These are phyloP conservation scores for Talaromyces thailandensis DNA, from an alignment of 495 filamentous ascomycete genomes.

Conservation along the genomic window DNA sequence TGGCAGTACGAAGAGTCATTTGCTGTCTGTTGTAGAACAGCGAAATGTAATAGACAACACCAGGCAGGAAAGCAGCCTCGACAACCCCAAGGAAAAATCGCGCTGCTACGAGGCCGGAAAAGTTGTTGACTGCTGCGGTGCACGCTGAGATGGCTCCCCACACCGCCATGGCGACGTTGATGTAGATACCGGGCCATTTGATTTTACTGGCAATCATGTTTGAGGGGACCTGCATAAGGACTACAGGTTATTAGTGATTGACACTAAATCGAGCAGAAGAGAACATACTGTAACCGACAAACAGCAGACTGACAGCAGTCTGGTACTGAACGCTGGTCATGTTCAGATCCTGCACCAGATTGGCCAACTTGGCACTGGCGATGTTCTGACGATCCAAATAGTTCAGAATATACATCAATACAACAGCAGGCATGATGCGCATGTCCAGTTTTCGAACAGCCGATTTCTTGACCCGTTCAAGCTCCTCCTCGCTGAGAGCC, in stretches of 20 bases:
- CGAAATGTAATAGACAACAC: conserved; percentile 89
- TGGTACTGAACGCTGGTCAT: conserved; percentile 61
- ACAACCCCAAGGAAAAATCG: conserved; percentile 82
- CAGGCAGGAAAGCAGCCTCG: conserved; percentile 90
- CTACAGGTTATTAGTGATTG: conserved; percentile 55
- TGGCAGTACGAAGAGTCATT: conserved; percentile 79
- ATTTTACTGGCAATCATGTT: conserved; percentile 83
- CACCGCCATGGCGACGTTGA: conserved; percentile 30
- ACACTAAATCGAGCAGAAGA: conserved; percentile 77
- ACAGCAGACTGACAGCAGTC: conserved; percentile 62
- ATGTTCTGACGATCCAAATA: conserved; percentile 89
- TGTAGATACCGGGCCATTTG: conserved; percentile 78
- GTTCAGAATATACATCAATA: conserved; percentile 88
- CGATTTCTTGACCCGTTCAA: conserved; percentile 8
- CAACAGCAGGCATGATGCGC: conserved; percentile 85
- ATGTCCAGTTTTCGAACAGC: conserved; percentile 58
- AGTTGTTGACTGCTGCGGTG: not conserved
- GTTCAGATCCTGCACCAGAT: conserved; percentile 41
- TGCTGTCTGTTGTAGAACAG: conserved; percentile 84
- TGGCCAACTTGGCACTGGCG: conserved; percentile 87
- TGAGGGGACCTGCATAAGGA: conserved; percentile 51
- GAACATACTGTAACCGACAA: conserved; percentile 74
- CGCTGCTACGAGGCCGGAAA: conserved; percentile 44
- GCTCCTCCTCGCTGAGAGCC: conserved; percentile 12
- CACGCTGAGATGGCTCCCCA: not conserved